phyloP scores from a whole-genome alignment of 768 basidiomycete species.

The Artomyces pyxidatus region DNA sequence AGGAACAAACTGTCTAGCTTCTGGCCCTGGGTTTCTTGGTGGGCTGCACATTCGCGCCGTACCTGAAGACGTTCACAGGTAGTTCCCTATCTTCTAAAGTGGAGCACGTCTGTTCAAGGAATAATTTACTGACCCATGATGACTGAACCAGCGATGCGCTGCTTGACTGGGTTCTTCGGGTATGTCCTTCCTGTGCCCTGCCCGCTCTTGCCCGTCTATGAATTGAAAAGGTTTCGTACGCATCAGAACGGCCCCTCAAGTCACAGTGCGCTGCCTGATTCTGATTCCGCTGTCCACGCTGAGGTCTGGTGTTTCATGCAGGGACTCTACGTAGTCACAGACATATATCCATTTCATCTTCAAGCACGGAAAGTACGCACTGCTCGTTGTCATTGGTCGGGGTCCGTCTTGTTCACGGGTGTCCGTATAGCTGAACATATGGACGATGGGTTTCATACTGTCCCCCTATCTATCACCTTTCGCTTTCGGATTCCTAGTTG shows the following conservation, averaged over 20 bases:
- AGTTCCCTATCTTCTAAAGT: too few species aligned
- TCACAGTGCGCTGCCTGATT: slow-evolving; percentile 32
- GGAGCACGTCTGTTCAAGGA: too few species aligned
- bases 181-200: slow-evolving; percentile 43
- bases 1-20: slow-evolving; percentile 32
- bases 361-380: slow-evolving; percentile 53
- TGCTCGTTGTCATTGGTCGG: background rate
- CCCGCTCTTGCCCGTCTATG: slow-evolving; percentile 34
- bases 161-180: slow-evolving; percentile 50
- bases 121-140: slow-evolving; percentile 23
- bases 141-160: slow-evolving; percentile 45
- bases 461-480: slow-evolving; percentile 61
- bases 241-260: slow-evolving; percentile 48
- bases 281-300: background rate
- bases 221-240: slow-evolving; percentile 22
- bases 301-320: slow-evolving; percentile 12
- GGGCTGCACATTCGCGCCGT: slow-evolving; percentile 50
- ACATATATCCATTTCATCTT: slow-evolving; percentile 61
- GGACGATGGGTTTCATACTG: slow-evolving; percentile 69
- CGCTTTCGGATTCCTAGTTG: slow-evolving; percentile 60
- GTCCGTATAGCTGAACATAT: slow-evolving; percentile 45
- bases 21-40: slow-evolving; percentile 49
- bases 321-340: slow-evolving; percentile 54
- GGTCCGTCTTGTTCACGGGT: slow-evolving; percentile 13
- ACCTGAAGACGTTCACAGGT: slow-evolving; percentile 50